Evolutionary conservation across 83 land plant species (phyloP), one percentile per base, ranked within the genome.

Genomic region (Thuja plicata): DNA sequence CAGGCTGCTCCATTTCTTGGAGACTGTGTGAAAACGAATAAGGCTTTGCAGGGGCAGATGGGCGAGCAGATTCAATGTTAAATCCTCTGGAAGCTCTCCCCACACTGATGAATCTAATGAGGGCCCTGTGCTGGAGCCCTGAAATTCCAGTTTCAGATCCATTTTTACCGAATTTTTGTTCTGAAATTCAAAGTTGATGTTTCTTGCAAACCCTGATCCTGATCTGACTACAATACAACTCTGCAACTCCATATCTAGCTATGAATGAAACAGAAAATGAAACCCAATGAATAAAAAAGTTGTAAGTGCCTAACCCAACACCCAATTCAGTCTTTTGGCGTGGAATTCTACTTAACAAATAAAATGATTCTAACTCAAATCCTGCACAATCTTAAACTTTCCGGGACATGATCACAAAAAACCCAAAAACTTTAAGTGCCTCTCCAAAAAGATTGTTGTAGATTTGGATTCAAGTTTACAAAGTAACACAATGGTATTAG

Each of bases 81-180:
- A 35, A 83, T 83, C 85, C 45, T 83, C 85, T 45, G 85, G 85
- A 27, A 83, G 85, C 54, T 82, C 54, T 6, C 54, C 46, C 85
- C 85, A 82, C 15, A 82, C 8, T 0, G 85, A 82, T 40, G 54
- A 45, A 45, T 82, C 54, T 6, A n/a, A 12, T 27, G 34, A 82
- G 8, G 54, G 52, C 10, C 54, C 46, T 81, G 32, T 10, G 3
- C 1, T 73, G 15, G 77, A 76, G 38, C 38, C 38, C 79, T 76
- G 40, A 1, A 76, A 76, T 34, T 76, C 40, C 17, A 76, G 17
- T 35, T 11, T 32, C 38, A 76, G 79, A 16, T 35, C 79, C 79
- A 76, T 76, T 76, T 76, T 34, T 1, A 76, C 79, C 3, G 5
- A 13, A 76, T 34, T 12, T 37, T 32, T 32, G 38, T 76, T 13